phyloP scores from a whole-genome alignment of 2,329 filamentous ascomycete species.

The Colletotrichum karsti region DNA sequence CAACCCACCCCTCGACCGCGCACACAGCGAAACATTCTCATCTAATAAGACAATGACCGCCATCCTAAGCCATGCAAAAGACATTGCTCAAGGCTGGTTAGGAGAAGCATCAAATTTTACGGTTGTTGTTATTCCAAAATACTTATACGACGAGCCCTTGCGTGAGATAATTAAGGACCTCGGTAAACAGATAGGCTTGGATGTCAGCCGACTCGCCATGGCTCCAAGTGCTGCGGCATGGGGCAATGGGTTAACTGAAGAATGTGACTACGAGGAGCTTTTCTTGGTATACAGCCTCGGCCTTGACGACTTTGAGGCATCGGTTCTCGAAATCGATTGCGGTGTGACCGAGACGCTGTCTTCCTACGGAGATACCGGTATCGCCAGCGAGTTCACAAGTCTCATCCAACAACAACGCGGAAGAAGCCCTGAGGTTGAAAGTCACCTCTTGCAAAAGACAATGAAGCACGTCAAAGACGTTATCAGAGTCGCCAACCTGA shows the following conservation, averaged over 20 bases:
- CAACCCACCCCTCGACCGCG: background rate
- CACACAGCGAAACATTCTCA: no score
- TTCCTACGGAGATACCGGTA: background rate
- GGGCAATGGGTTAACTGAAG: background rate
- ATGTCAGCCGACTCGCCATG: background rate
- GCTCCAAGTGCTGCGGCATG: background rate
- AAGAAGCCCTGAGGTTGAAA: background rate
- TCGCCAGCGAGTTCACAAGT: no score
- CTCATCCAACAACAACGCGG: background rate
- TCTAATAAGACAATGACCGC: background rate
- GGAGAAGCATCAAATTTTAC: background rate
- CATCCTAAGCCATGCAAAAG: background rate
- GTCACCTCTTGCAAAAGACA: background rate
- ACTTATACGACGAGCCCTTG: background rate
- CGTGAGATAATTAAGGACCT: background rate
- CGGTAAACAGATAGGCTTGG: background rate
- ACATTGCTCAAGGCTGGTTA: background rate
- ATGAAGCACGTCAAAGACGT: background rate
- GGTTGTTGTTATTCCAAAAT: background rate
- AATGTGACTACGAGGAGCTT: background rate
- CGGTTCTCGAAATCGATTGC: background rate
- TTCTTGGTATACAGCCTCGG: background rate
- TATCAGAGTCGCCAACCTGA: background rate
- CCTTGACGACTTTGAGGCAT: background rate
- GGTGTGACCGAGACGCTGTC: background rate